A percentile compares a stretch with the other conserved stretches of the same genome.
These are phyloP conservation scores for Carex kokanica DNA, from an alignment of 176 grass and related monocot genomes.

Conservation along the genomic window DNA sequence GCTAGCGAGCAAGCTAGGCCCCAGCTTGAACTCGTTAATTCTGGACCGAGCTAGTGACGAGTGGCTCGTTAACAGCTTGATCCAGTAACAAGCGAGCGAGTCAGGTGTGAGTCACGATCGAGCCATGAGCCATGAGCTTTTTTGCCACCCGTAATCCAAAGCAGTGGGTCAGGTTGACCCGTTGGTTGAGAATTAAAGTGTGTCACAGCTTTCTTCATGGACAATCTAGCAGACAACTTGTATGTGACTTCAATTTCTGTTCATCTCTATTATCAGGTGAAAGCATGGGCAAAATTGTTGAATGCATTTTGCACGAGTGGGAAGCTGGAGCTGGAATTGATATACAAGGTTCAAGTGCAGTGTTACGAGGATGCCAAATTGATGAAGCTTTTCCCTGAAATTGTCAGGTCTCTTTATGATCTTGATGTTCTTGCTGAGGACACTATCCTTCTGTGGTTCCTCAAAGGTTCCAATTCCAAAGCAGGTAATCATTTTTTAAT, in stretches of 20 bases:
- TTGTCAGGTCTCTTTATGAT: constrained; percentile 87
- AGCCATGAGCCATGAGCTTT: too few relatives aligned
- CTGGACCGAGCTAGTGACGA: too few relatives aligned
- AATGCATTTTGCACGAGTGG: constrained; percentile 88
- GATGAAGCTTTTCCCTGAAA: constrained; percentile 95
- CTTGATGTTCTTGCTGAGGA: constrained; percentile 95
- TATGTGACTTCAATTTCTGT: background rate
- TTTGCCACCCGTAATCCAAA: too few relatives aligned
- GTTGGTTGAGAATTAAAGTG: background rate
- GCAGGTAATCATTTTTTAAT: constrained; percentile 42
- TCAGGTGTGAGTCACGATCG: too few relatives aligned
- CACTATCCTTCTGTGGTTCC: constrained; percentile 90
- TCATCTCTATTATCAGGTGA: constrained; percentile 51
- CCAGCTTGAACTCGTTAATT: too few relatives aligned
- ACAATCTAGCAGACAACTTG: background rate
- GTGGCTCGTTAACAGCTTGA: too few relatives aligned
- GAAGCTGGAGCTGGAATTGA: constrained; percentile 81
- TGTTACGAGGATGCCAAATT: constrained; percentile 92
- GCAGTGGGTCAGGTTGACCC: background rate
- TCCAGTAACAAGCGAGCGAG: too few relatives aligned
- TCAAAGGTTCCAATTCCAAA: constrained; percentile 90
- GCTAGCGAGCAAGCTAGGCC: too few relatives aligned
- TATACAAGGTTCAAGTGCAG: constrained; percentile 91
- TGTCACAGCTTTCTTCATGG: background rate
- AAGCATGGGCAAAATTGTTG: constrained; percentile 73